Base-by-base conservation (phyloP, 805 yeast species). In the Saccharomycopsis sp. region DNA sequence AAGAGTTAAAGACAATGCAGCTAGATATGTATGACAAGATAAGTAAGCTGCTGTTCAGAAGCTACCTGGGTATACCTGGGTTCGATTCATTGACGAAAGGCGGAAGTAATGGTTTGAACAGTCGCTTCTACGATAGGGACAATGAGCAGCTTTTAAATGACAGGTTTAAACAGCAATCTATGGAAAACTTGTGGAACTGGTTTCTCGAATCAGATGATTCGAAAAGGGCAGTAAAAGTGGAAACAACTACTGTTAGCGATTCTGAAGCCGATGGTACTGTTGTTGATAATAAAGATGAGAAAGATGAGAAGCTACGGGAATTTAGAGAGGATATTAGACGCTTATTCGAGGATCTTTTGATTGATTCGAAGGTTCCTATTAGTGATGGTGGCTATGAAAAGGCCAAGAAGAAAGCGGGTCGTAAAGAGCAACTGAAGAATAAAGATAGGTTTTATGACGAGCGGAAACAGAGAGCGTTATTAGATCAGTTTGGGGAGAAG, bases 181-280 rank as follows among this genome's bases (percentile, higher is more conserved):
- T 34, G 38, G 25, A 47, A 9, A 54, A 44, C 25, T 15, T 59
- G 17, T 59, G 62, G 62, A 23, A 57, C 2, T 56, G 59, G 59
- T 20, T 58, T 20, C 35, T 35, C 20, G 19, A 44, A 7, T 44
- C 49, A 12, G 49, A 44, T 3, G 49, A 44, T 8, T 5, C 7
- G 3, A 44, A 8, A 17, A 12, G 12, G 19, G 12, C 19, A 17
- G 22, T 17, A 5, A 17, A 19, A 29, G 5, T 12, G 7, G 49
- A 44, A 7, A 17, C 19, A 17, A 7, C 22, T 44, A 12, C 5
- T 44, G 12, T 3, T 17, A 44, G 49, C 49, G 22, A 19, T 44
- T 3, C 22, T 17, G 22, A 19, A 5, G 12, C 9, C 29, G 41
- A 22, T 9, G 14, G 49, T 17, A 17, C 54, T 7, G 22, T 9